Evolutionary conservation across 192 early-diverging fungal species (phyloP), one percentile per base, ranked within the genome.

Genomic region (Entomortierella beljakovae): DNA sequence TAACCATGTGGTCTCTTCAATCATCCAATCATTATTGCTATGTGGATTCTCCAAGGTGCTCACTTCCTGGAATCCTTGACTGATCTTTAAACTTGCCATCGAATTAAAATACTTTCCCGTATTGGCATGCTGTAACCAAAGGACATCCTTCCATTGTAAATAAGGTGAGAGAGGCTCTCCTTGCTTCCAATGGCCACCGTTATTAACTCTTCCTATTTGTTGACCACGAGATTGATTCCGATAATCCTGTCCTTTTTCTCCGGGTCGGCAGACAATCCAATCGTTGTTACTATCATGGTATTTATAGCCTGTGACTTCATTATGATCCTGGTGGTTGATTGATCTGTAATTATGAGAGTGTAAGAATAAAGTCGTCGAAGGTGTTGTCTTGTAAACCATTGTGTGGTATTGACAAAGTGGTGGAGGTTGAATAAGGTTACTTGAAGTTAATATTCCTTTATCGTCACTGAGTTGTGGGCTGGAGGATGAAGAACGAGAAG

Each of bases 1-100:
- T 16, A 79, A 33, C 75, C 75, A 79, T 2, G 75, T 79, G 10
- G 75, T 79, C 54, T 79, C 75, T n/a, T 79, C 75, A 8, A 70
- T 51, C 22, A 79, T 65, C 75, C 75, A 79, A 25, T 79, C 75
- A 42, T 69, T 64, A 42, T 79, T 64, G 20, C 61, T 60, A 28
- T 68, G 65, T 3, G 60, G 59, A 7, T 28, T 61, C n/a, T 61
- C 62, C 8, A 65, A 32, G 0, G 67, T 48, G 11, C 38, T 65
- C 11, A 70, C 66, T 35, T 79, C 65, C 49, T 76, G 61, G 43
- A 79, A 79, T 0, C 75, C 75, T 42, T 77, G 73, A n/a, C 43
- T 68, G 60, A 61, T 68, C 54, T 53, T 64, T 10, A 53, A 35
- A 13, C 55, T 64, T 13, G 65, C 66, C 71, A 74, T 74, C 0